Percentiles rank a stretch among this genome's conserved stretches.
Conservation (phyloP, 2,329 filamentous ascomycete genomes). For the Pseudophaeomoniella oleicola region DNA sequence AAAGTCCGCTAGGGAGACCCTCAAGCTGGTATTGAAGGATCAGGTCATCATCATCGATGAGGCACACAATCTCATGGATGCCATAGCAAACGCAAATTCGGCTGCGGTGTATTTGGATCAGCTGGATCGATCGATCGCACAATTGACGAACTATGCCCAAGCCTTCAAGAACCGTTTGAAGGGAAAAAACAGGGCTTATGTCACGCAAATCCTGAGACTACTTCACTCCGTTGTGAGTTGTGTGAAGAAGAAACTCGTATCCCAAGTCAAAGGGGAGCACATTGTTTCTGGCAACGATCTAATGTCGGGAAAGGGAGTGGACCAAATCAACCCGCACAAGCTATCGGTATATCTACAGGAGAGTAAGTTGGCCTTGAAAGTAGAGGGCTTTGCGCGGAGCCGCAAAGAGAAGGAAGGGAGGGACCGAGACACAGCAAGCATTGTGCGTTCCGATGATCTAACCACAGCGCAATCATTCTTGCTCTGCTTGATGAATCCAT, state of each 20-base stretch:
- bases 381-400: slow-evolving; percentile 70
- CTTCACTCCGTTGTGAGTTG: slow-evolving; percentile 64
- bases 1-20: slow-evolving; percentile 69
- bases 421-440: slow-evolving; percentile 15
- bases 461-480: slow-evolving; percentile 58
- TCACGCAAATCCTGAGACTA: slow-evolving; percentile 73
- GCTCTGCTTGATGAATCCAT: slow-evolving; percentile 71
- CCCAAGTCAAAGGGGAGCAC: slow-evolving; percentile 42
- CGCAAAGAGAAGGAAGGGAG: slow-evolving; percentile 34
- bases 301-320: slow-evolving; percentile 70
- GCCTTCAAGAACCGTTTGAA: slow-evolving; percentile 81
- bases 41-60: slow-evolving; percentile 95
- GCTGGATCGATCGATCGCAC: slow-evolving; percentile 54
- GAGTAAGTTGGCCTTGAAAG: slow-evolving; percentile 85
- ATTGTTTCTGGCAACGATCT: slow-evolving; percentile 57
- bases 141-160: slow-evolving; percentile 69
- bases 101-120: slow-evolving; percentile 61
- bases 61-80: slow-evolving; percentile 95
- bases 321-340: slow-evolving; percentile 90
- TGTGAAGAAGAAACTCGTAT: slow-evolving; percentile 28
- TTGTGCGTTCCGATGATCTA: slow-evolving; percentile 28
- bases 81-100: slow-evolving; percentile 75
- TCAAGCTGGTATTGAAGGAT: slow-evolving; percentile 71
- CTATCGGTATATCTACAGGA: slow-evolving; percentile 77
- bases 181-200: slow-evolving; percentile 79